Evolutionary conservation across 352 stramenopile species (phyloP), one percentile per base, ranked within the genome.

Genomic region (Nothophytophthora sp.): DNA sequence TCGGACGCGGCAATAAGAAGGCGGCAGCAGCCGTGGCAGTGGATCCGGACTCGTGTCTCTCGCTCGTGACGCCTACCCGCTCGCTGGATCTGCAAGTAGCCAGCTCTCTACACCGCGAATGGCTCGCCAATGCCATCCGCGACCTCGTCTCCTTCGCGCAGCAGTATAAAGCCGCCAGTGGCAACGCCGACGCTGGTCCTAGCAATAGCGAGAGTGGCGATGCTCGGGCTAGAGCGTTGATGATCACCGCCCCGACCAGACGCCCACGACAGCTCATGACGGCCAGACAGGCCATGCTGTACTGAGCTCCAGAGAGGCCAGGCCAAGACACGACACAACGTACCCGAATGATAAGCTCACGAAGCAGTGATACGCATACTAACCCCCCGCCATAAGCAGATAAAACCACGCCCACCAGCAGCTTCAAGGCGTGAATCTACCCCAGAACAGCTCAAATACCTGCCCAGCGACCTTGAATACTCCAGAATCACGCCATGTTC

Each of bases 71-170:
- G 15, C 33, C 60, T 2, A 44, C 53, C 6, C 67, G 82, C 5
- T 83, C 70, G 23, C 68, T 93, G 1, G 76, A 91, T 41, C 41
- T 93, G 29, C 75, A 88, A 24, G 55, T 90, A 20, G 74, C 82
- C 33, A 82, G 63, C n/a, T 25, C 68, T 13, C 46, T 93, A 20
- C 80, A 93, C 36, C 77, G 82, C 18, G 82, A 91, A 35, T 93
- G 82, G 82, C 65, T 93, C 9, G 63, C 86, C 23, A 87, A 86
- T 20, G 80, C 78, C 8, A 53, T 93, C 2, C 63, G 63, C 4
- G 73, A 89, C 38, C 67, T 88, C 35, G 63, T 88, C 18, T 61
- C 70, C 7, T 93, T 91, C 22, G 82, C 80, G 12, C 50, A 71
- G 18, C 76, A 90, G 49, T 90, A 86, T 43, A 68, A 77, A 19